Percentiles rank a stretch among this genome's conserved stretches.
Evolutionary conservation across 129 eudicot species (phyloP).

Genomic region (Pittosporum tobira): DNA sequence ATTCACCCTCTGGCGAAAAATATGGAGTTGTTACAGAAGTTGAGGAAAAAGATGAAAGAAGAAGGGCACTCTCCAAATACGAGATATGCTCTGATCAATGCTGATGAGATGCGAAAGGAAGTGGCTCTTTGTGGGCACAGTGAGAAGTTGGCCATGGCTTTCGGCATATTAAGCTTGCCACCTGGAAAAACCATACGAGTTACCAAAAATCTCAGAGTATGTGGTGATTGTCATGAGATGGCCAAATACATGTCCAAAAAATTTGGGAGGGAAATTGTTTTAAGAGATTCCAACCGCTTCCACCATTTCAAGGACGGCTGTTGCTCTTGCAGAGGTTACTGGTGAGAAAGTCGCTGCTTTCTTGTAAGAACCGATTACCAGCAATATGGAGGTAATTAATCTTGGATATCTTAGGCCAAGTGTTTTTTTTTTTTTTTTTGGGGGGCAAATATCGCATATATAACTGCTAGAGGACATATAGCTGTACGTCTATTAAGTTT

Average conservation of each 20-base stretch:
- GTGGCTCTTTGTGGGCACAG: conserved; percentile 51
- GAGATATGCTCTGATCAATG: conserved; percentile 27
- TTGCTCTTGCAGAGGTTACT: conserved; percentile 65
- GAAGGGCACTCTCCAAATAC: conserved; percentile 21
- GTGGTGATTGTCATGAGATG: conserved; percentile 61
- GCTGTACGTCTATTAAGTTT: too few species aligned
- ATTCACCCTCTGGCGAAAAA: conserved; percentile 33
- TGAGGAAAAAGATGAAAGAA: conserved; percentile 34
- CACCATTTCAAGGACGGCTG: conserved; percentile 71
- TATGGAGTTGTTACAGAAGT: conserved; percentile 25
- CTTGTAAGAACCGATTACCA: too few species aligned
- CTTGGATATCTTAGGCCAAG: too few species aligned
- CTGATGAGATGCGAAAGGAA: conserved; percentile 43
- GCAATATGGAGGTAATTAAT: too few species aligned
- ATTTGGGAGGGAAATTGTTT: conserved; percentile 43
- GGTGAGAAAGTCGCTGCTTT: too few species aligned
- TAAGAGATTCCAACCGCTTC: conserved; percentile 54
- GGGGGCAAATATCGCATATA: too few species aligned
- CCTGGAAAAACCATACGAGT: conserved; percentile 51
- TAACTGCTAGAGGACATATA: too few species aligned
- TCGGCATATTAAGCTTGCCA: conserved; percentile 42
- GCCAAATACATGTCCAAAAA: conserved; percentile 53
- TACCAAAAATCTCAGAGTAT: conserved; percentile 45
- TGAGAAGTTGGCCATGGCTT: conserved; percentile 59
- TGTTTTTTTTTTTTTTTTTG: too few species aligned